Evolutionary conservation across 2,329 filamentous ascomycete species (phyloP).

Genomic region (Cadophora gregata): DNA sequence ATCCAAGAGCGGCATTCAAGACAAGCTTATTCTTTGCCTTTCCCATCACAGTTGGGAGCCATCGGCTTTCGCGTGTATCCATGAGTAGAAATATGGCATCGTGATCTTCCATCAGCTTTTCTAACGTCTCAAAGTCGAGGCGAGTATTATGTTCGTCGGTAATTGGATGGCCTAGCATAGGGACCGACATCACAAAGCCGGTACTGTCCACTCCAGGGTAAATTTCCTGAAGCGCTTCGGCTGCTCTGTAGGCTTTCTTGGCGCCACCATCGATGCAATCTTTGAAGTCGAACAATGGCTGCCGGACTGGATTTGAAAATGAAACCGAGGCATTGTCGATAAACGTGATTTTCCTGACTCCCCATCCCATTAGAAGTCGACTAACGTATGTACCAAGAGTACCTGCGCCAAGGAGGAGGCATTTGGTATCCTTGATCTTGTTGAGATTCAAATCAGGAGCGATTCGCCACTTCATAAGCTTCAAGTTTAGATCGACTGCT

Average conservation of each 20-base stretch:
- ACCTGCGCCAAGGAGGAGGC: slow-evolving; percentile 87
- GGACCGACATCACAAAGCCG: slow-evolving; percentile 84
- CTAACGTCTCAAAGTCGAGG: slow-evolving; percentile 76
- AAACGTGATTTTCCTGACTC: slow-evolving; percentile 92
- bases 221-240: slow-evolving; percentile 80
- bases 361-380: slow-evolving; percentile 92
- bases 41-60: slow-evolving; percentile 95
- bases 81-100: slow-evolving; percentile 96
- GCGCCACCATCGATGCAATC: slow-evolving; percentile 88
- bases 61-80: slow-evolving; percentile 93
- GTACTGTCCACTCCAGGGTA: slow-evolving; percentile 87
- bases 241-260: slow-evolving; percentile 81
- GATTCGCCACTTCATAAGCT: slow-evolving; percentile 98
- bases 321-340: slow-evolving; percentile 93
- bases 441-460: slow-evolving; percentile 88
- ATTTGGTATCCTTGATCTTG: slow-evolving; percentile 86
- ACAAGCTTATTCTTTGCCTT: slow-evolving; percentile 94
- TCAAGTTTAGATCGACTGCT: slow-evolving; percentile 93
- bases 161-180: slow-evolving; percentile 94
- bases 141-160: slow-evolving; percentile 72
- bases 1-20: slow-evolving; percentile 94
- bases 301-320: slow-evolving; percentile 94
- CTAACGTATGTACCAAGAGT: slow-evolving; percentile 95
- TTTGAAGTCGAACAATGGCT: slow-evolving; percentile 88
- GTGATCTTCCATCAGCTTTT: slow-evolving; percentile 78